Base-by-base conservation (phyloP, 768 basidiomycete genomes). In the Leccinum imitatum region DNA sequence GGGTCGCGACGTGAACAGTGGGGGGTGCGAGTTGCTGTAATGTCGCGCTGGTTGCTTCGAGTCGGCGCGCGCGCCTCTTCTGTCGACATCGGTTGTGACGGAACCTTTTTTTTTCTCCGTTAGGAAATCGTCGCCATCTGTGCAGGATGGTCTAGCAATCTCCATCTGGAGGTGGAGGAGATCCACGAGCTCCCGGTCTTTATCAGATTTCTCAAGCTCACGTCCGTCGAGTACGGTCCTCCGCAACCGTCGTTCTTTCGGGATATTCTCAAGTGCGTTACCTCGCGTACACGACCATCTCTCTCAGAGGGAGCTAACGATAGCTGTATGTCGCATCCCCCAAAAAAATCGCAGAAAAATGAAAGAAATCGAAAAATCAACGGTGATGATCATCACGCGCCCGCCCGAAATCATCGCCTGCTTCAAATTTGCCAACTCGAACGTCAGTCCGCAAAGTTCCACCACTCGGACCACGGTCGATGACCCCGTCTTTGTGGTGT, bases 371-470 rank as follows among this genome's bases (percentile, higher is more conserved):
- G 65, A 57, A 50, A 65, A 21, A 31, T 71, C 60, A 67, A 76
- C 54, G 59, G 78, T 50, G 80, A 80, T 56, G 37, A 77, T 88
- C 54, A 83, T 90, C 60, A 90, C 88, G 0, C 85, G 87, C 21
- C 86, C 88, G 37, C 87, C 89, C 0, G 89, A 89, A 67, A 88
- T 89, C 55, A 70, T 89, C 13, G 77, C 81, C 17, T 82, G 85
- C 66, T 66, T 86, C 60, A 77, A 74, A 59, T 64, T 78, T 41
- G 55, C 62, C 35, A 65, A 48, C 35, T 11, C 50, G 4, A 21
- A 54, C 17, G 37, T 56, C 6, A 2, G 11, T 14, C 25, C 31
- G 19, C 37, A 46, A 19, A 46, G 17, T 33, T 27, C 62, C 7
- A 21, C 52, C 4, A 17, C 8, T 13, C n/a, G 27, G 51, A 53